Conservation (phyloP, 106 monocot genomes). For the Apostasia ramifera region DNA sequence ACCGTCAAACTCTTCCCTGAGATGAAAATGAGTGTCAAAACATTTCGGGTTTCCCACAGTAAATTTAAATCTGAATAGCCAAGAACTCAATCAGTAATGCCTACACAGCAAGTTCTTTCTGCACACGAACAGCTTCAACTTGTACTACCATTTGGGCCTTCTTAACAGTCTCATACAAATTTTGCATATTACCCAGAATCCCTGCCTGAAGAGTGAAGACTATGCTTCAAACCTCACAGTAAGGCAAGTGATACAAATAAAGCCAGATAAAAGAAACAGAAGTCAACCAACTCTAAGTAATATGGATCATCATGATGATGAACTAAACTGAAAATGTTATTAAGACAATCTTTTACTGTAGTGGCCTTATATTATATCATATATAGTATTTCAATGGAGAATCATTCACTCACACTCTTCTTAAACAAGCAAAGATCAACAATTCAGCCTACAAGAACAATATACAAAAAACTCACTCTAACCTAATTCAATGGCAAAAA, state of each 20-base stretch:
- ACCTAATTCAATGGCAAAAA: too few relatives aligned
- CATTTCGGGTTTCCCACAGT: not conserved
- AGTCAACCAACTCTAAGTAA: not conserved
- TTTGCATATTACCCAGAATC: constrained; percentile 85
- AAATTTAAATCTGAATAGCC: not conserved
- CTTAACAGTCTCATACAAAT: constrained; percentile 97
- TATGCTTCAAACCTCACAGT: not conserved
- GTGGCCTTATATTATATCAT: not conserved
- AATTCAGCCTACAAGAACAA: too few relatives aligned
- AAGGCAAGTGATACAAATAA: not conserved
- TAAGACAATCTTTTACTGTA: not conserved
- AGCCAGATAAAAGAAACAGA: not conserved
- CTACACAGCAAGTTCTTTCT: constrained; percentile 96
- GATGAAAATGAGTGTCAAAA: constrained; percentile 1
- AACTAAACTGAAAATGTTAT: too few relatives aligned
- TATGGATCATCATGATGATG: not conserved
- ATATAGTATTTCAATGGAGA: not conserved
- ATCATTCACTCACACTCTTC: too few relatives aligned
- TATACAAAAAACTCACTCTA: too few relatives aligned
- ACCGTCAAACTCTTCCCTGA: constrained; percentile 97
- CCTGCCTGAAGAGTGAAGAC: constrained; percentile 46
- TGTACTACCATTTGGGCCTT: constrained; percentile 99
- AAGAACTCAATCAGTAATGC: constrained; percentile 10
- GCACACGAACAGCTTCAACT: constrained; percentile 97
- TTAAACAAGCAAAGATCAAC: too few relatives aligned